Evolutionary conservation across 495 filamentous ascomycete species (phyloP).

Genomic region (Beverwykella pulmonaria): DNA sequence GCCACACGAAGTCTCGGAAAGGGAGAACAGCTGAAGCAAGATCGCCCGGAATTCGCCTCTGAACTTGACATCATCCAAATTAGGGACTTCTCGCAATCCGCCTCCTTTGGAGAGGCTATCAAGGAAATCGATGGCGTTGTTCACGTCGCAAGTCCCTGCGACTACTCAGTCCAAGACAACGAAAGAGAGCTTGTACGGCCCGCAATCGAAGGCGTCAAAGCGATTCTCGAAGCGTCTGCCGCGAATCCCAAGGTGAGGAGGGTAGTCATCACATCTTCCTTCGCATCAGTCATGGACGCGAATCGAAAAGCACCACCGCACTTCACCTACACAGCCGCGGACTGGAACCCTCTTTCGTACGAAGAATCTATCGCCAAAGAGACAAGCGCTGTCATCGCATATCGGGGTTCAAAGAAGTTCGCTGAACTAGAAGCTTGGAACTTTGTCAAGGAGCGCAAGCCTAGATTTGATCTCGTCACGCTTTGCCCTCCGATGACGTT

Average conservation of each 20-base stretch:
- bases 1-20: constrained; percentile 28
- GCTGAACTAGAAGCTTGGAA: constrained; percentile 49
- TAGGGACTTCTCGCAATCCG: constrained; percentile 19
- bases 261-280: constrained; percentile 22
- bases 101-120: constrained; percentile 28
- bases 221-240: constrained; percentile 8
- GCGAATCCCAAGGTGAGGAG: constrained; percentile 9
- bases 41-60: constrained; percentile 38
- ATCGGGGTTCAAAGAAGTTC: constrained; percentile 27
- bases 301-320: constrained; percentile 1
- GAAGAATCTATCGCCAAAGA: constrained; percentile 14
- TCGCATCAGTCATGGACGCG: constrained; percentile 18
- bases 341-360: constrained; percentile 30
- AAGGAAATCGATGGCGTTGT: constrained; percentile 34
- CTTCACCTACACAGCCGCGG: constrained; percentile 18
- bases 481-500: constrained; percentile 52
- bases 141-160: constrained; percentile 40
- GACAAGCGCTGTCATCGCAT: constrained; percentile 18
- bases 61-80: constrained; percentile 38
- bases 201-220: constrained; percentile 15
- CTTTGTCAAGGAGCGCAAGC: constrained; percentile 35
- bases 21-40: constrained; percentile 28
- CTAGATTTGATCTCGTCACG: constrained; percentile 39
- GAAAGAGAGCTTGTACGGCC: constrained; percentile 24
- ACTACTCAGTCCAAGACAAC: constrained; percentile 12